Conservation (phyloP, 2,329 filamentous ascomycete species). For the Aspergillus novofumigatus region DNA sequence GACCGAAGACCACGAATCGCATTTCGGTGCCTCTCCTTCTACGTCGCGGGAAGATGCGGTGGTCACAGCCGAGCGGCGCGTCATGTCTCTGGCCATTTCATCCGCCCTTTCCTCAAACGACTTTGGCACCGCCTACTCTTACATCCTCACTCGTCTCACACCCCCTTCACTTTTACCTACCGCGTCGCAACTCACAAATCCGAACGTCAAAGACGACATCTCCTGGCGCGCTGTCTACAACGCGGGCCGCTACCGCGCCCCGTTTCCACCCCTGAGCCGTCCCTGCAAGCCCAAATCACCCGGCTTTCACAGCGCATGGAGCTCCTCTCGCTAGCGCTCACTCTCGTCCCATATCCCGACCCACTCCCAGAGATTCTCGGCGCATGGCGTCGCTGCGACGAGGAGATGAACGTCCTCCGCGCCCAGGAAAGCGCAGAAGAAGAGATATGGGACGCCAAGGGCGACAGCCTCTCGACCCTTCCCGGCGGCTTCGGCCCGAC, state of each 20-base stretch:
- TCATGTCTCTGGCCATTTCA: constrained; percentile 44
- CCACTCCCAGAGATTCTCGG: constrained; percentile 57
- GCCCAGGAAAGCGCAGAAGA: constrained; percentile 54
- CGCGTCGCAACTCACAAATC: constrained; percentile 24
- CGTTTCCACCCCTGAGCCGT: constrained; percentile 24
- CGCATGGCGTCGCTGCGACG: constrained; percentile 61
- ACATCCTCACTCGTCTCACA: constrained; percentile 57
- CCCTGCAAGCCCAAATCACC: constrained; percentile 44
- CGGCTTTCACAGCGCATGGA: constrained; percentile 62
- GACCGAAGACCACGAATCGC: constrained; percentile 19
- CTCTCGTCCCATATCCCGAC: constrained; percentile 54
- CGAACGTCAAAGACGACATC: constrained; percentile 48
- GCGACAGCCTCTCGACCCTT: constrained; percentile 39
- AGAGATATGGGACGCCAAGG: constrained; percentile 54
- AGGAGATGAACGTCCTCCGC: constrained; percentile 54
- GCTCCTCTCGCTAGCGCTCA: constrained; percentile 57
- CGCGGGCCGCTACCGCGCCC: constrained; percentile 53
- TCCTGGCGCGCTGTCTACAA: constrained; percentile 63
- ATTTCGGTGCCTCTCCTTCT: constrained; percentile 11
- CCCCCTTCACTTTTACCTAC: constrained; percentile 31
- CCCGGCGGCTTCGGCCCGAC: constrained; percentile 44
- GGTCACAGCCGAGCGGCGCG: constrained; percentile 42
- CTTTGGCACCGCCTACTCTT: constrained; percentile 62
- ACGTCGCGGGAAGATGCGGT: constrained; percentile 24
- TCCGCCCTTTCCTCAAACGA: constrained; percentile 42